Base-by-base conservation (phyloP, 139 green algal species). In the Picochlorum sp. region DNA sequence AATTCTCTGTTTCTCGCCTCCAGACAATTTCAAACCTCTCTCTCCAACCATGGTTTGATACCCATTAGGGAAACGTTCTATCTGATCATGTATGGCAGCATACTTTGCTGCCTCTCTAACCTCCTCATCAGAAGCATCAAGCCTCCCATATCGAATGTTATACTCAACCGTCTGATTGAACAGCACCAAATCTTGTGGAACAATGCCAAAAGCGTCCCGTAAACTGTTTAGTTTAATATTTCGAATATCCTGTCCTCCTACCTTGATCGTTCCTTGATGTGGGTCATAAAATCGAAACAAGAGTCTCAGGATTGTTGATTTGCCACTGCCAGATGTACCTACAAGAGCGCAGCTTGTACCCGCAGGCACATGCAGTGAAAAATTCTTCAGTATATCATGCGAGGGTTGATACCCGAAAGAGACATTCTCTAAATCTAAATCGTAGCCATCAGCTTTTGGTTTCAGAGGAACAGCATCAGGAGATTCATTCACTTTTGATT, bases 91-190 rank as follows among this genome's bases (percentile, higher is more conserved):
- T 9, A 98, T 83, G 47, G 82, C 71, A 1, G 79, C 77, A 28
- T 78, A 67, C 45, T 45, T 16, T 7, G 74, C 66, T 18, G 70
- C 49, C 0, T n/a, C 52, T 38, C 71, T 61, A 4, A 85, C 74
- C 13, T 90, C 83, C 20, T 80, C 81, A n/a, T 66, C 37, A 0
- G 57, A 77, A 4, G 91, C 91, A 0, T 57, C 51, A 54, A 88
- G 70, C 14, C 81, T 71, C 14, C 88, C 90, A 58, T 95, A 95
- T 38, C 76, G 57, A 58, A 95, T 95, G 76, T 97, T 95, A 76
- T 95, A 89, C 31, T 78, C 80, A 37, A 98, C 91, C 41, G 78
- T 93, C 60, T 97, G 91, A 67, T 98, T 98, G 84, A 98, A 98
- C 7, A 98, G 79, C 34, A 95, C 83, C 76, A 94, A 83, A 78